Evolutionary conservation across 352 stramenopile species (phyloP).

Genomic region (Pythium apleroticum): DNA sequence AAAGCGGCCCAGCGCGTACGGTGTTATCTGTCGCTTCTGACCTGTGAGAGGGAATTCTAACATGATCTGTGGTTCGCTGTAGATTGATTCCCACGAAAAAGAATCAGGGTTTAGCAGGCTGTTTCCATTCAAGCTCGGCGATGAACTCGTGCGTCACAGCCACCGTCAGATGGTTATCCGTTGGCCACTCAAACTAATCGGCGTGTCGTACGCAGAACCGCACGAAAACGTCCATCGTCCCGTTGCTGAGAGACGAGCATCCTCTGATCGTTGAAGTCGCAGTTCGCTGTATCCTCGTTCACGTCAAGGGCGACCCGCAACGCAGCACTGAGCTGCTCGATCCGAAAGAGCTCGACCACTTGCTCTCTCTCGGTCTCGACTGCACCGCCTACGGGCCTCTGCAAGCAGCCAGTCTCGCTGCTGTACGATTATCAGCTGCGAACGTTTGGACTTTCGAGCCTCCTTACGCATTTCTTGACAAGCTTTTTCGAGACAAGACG

Average conservation of each 20-base stretch:
- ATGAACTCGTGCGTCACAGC: conserved; percentile 12
- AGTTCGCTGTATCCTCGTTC: conserved; percentile 15
- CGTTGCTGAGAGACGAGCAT: conserved; percentile 16
- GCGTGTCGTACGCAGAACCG: conserved; percentile 1
- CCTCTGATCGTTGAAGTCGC: conserved; percentile 7
- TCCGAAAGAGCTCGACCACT: not conserved
- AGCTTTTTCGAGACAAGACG: conserved; percentile 8
- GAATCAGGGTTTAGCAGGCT: not conserved
- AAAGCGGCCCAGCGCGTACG: not conserved
- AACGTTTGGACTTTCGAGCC: not conserved
- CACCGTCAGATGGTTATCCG: no score
- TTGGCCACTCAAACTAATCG: no score
- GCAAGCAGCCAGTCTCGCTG: conserved; percentile 11
- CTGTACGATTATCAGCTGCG: not conserved
- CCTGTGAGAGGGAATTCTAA: not conserved
- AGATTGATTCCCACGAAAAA: not conserved
- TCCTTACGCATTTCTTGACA: conserved; percentile 10
- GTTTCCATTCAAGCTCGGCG: conserved; percentile 5
- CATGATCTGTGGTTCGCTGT: not conserved
- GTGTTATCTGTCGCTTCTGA: not conserved
- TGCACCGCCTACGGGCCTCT: not conserved
- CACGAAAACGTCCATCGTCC: conserved; percentile 12
- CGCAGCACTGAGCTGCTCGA: conserved; percentile 2
- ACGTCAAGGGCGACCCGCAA: conserved; percentile 2
- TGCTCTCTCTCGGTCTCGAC: conserved; percentile 8